Evolutionary conservation across 164 flowering plant genomes (phyloP), one percentile per base, ranked within the genome.

Genomic region (Aristolochia fimbriata): DNA sequence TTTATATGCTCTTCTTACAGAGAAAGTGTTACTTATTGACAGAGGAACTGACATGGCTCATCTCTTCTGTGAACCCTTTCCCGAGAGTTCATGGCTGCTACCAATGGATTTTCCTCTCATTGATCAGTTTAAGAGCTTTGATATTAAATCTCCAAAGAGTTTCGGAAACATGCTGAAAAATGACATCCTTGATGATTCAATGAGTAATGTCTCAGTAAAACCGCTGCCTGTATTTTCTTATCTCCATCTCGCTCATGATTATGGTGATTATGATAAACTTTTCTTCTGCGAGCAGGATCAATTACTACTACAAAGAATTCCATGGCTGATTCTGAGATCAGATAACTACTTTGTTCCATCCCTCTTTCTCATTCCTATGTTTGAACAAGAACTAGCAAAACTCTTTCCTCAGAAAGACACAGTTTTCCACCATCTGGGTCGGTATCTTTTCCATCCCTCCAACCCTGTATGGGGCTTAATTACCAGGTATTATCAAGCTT

Each of bases 1-100:
- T 62, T 78, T 90, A 27, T 90, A 90, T 70, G 88, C 97, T 37
- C 43, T 37, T 37, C 43, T 37, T 3, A 37, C 43, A 10, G 43
- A 37, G 9, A 37, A 37, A 10, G 88, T 88, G 48, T 71, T 90
- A 19, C 91, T 91, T 47, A 82, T 86, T 47, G 89, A 91, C 64
- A 85, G 81, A 31, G 85, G 86, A 33, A 53, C 46, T 33, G 86
- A 91, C 67, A 79, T 84, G 77, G 68, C 64, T 33, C 82, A 81
- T 73, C 91, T 91, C 50, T 86, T 91, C 63, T 91, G 97, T 63
- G 91, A 91, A 62, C 97, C 97, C n/a, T 88, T 91, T 70, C 84
- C 87, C 0, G 78, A 75, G 23, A 64, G 49, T 15, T 84, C 97
- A 15, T 91, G 97, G 97, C 62, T 87, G 49, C 82, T 91, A 15